Percentiles rank a stretch among this genome's conserved stretches.
Evolutionary conservation across 2,329 filamentous ascomycete genomes (phyloP).

Genomic region (Dendrostoma leiphaemia): DNA sequence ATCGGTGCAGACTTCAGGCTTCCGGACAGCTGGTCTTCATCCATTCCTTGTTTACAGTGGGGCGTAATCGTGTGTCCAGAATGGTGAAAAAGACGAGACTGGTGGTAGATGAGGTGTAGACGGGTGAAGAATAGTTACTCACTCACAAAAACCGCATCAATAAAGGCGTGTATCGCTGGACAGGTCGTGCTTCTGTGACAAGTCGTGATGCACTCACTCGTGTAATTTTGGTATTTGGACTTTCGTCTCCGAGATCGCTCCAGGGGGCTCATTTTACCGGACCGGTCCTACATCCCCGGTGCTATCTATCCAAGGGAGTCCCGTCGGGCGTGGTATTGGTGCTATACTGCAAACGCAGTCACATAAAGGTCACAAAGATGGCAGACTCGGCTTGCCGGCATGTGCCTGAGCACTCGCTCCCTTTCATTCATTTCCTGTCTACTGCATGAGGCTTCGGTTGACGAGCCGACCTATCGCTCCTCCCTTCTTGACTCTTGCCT

Average conservation of each 20-base stretch:
- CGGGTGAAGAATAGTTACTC: not conserved
- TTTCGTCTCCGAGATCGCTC: not conserved
- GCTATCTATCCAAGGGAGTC: no score
- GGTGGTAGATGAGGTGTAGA: not conserved
- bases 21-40: no score
- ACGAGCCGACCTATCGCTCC: conserved; percentile 13
- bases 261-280: not conserved
- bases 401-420: not conserved
- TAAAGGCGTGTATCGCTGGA: no score
- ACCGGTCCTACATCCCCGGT: no score
- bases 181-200: no score
- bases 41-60: no score
- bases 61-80: no score
- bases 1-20: no score
- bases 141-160: no score
- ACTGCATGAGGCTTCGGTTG: conserved; percentile 16
- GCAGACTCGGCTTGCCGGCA: not conserved
- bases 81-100: no score
- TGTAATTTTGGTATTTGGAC: no score
- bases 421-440: conserved; percentile 9
- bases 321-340: not conserved
- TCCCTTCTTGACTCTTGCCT: not conserved
- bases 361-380: not conserved
- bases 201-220: no score
- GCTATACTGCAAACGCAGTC: not conserved